Base-by-base conservation (phyloP, 78 protist species). In the Isochrysis galbana region DNA sequence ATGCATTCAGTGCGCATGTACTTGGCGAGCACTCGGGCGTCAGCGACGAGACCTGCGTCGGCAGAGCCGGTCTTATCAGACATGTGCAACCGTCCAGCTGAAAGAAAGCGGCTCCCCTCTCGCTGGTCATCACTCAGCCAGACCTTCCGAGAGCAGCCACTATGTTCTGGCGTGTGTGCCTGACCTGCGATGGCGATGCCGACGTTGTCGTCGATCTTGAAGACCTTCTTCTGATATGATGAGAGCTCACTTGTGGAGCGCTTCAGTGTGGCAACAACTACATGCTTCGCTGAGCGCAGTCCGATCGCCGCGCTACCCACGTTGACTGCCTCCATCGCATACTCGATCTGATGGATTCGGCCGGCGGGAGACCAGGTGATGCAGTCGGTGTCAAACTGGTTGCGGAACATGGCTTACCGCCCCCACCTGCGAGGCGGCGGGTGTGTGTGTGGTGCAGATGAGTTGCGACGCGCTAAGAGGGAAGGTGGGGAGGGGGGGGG, bases 241-340 rank as follows among this genome's bases (percentile, higher is more conserved):
- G 98, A 98, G 39, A 98, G 95, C 92, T 98, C 99, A 32, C 41
- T 94, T 5, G 46, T 96, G 34, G 91, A 97, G 93, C 98, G 70
- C 92, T 97, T 97, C 51, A 98, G 80, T 7, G 97, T 94, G 0
- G 94, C 97, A 0, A 98, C 22, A 1, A 98, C 98, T 26, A 95
- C 98, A 74, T 94, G 96, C 39, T 94, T 80, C 61, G 54, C 95
- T 87, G 88, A 84, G 41, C 91, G 87, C 39, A 96, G 94, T 5
- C 98, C 99, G 32, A 98, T 97, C 26, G 96, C 94, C 17, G 97
- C 97, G 36, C 96, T 92, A 44, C 98, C 99, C 93, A 98, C 98
- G 91, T 98, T 98, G 3, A 98, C 99, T 17, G 99, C 99, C 88
- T 98, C 99, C 98, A 97, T 97, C 29, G 99, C 99, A 80, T 98